Conservation (phyloP, 225 moss, liverwort and hornwort genomes). For the Thuidium tamariscinum region DNA sequence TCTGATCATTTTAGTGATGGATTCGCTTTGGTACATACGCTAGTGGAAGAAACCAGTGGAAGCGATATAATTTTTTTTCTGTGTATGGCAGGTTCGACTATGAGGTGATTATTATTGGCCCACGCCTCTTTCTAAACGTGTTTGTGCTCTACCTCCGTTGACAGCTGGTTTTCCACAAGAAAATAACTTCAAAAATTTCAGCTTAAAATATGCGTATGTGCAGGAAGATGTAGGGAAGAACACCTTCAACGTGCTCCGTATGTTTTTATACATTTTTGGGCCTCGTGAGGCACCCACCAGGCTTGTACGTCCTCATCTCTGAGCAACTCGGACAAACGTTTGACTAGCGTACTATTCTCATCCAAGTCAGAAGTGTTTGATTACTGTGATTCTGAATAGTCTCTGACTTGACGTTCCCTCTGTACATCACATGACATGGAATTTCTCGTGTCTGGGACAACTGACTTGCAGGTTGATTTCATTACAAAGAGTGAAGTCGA, state of each 20-base stretch:
- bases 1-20: background rate
- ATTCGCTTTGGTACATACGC: background rate
- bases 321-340: background rate
- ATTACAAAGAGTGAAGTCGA: conserved; percentile 58
- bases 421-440: background rate
- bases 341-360: background rate
- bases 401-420: background rate
- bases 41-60: background rate
- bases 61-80: background rate
- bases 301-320: conserved; percentile 47
- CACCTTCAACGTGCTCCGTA: conserved; percentile 85
- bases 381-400: background rate
- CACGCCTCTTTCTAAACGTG: background rate
- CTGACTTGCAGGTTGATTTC: conserved; percentile 47
- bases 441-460: background rate
- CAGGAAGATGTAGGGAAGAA: conserved; percentile 90
- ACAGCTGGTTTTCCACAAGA: background rate
- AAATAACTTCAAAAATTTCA: background rate
- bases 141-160: background rate
- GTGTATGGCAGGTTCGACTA: conserved; percentile 72
- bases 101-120: conserved; percentile 38
- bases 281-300: conserved; percentile 53
- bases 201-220: background rate
- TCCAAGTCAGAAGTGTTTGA: background rate
- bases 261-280: conserved; percentile 62